These are phyloP conservation scores for Cephalotrichum gorgonifer DNA, from an alignment of 2,329 filamentous ascomycete genomes.

Conservation along the genomic window DNA sequence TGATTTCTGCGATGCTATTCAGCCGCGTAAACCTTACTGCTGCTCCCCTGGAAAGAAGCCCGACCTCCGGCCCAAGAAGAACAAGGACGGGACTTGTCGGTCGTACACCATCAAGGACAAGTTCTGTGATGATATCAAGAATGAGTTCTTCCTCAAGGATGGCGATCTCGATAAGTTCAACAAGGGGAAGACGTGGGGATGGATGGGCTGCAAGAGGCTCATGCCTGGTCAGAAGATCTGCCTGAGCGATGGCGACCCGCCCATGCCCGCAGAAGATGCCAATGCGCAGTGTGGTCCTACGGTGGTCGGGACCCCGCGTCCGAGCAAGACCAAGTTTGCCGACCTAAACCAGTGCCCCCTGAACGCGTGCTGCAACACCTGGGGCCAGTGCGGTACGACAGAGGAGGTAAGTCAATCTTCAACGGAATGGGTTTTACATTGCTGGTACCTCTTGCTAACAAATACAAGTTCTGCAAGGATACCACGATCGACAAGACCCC, in stretches of 20 bases:
- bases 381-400: conserved; percentile 34
- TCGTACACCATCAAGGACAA: conserved; percentile 13
- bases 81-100: conserved; percentile 18
- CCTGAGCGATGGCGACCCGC: conserved; percentile 20
- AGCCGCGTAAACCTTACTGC: conserved; percentile 15
- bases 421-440: too few species aligned
- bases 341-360: conserved; percentile 20
- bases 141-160: conserved; percentile 21
- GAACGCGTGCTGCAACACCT: conserved; percentile 21
- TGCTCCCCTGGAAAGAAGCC: conserved; percentile 15
- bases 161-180: conserved; percentile 7
- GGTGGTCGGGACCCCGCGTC: conserved; percentile 9
- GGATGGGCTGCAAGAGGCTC: conserved; percentile 20
- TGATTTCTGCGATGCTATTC: conserved; percentile 13
- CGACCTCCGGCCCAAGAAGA: conserved; percentile 14
- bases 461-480: not conserved
- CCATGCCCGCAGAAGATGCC: conserved; percentile 19
- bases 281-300: conserved; percentile 11
- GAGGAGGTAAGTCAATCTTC: too few species aligned
- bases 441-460: too few species aligned
- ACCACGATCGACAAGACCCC: not conserved
- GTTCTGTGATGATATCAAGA: conserved; percentile 15
- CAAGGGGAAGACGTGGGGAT: conserved; percentile 28
- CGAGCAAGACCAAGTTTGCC: too few species aligned
- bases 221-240: conserved; percentile 18